These are phyloP conservation scores for Orbilia brochopaga DNA, from an alignment of 2,329 filamentous ascomycete species.

Conservation along the genomic window DNA sequence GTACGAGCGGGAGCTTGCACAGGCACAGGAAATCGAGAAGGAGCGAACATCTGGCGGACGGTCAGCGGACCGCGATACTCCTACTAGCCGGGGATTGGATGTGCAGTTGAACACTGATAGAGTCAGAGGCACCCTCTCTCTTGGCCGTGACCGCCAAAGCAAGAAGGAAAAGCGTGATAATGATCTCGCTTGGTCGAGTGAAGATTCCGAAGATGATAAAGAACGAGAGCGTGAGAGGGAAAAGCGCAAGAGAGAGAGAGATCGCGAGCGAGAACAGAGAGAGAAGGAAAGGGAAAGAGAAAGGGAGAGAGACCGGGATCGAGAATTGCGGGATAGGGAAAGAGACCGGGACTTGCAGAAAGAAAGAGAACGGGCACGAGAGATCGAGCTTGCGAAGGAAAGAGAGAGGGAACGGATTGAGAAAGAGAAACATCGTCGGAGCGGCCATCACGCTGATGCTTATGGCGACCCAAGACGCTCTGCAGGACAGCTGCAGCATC, in stretches of 20 bases:
- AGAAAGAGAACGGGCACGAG: not conserved
- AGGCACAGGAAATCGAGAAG: slow-evolving; percentile 29
- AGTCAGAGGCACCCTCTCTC: slow-evolving; percentile 28
- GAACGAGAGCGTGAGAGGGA: not conserved
- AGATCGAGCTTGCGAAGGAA: slow-evolving; percentile 13
- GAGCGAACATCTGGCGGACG: slow-evolving; percentile 2
- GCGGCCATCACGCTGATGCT: slow-evolving; percentile 20
- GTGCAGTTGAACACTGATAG: slow-evolving; percentile 32
- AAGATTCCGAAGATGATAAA: slow-evolving; percentile 11
- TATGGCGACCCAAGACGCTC: slow-evolving; percentile 45
- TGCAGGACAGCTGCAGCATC: slow-evolving; percentile 29
- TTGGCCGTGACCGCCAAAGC: slow-evolving; percentile 20
- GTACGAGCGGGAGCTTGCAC: slow-evolving; percentile 38
- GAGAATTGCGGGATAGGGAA: slow-evolving; percentile 18
- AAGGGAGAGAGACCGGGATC: slow-evolving; percentile 20
- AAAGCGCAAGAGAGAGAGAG: slow-evolving; percentile 31
- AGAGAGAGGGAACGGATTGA: slow-evolving; percentile 1
- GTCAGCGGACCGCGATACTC: slow-evolving; percentile 2
- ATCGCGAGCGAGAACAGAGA: slow-evolving; percentile 29
- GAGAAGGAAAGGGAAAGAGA: slow-evolving; percentile 21
- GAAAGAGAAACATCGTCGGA: slow-evolving; percentile 18
- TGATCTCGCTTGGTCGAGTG: slow-evolving; percentile 4
- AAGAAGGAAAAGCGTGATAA: slow-evolving; percentile 33
- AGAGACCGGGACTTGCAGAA: slow-evolving; percentile 15
- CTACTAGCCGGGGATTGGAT: slow-evolving; percentile 33